These are phyloP conservation scores for Talaromyces thailandensis DNA, from an alignment of 495 filamentous ascomycete species.

Conservation along the genomic window DNA sequence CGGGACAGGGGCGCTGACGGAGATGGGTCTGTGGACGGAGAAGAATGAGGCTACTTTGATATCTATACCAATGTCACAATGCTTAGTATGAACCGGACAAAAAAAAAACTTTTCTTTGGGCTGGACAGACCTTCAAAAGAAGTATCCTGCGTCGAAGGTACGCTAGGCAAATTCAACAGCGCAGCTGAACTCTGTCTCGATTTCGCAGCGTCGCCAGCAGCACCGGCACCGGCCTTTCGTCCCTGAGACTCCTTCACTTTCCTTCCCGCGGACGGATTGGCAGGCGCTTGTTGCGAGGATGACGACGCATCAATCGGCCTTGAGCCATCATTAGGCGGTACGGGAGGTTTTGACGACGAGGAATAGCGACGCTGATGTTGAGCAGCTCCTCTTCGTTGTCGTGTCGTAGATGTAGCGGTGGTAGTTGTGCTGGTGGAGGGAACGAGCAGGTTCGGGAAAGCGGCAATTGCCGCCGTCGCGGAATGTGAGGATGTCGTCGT, in stretches of 20 bases:
- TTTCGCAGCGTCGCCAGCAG: background rate
- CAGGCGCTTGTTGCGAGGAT: slow-evolving; percentile 22
- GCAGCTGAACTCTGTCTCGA: slow-evolving; percentile 27
- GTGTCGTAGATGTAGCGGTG: slow-evolving; percentile 22
- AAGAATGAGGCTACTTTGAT: slow-evolving; percentile 87
- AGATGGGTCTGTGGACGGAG: slow-evolving; percentile 90
- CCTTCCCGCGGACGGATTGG: slow-evolving; percentile 30
- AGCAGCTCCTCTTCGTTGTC: slow-evolving; percentile 10
- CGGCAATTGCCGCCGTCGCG: background rate
- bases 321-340: slow-evolving; percentile 37
- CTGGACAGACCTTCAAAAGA: slow-evolving; percentile 55
- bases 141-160: slow-evolving; percentile 75
- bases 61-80: slow-evolving; percentile 41
- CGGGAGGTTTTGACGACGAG: slow-evolving; percentile 40
- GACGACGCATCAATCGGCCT: slow-evolving; percentile 30
- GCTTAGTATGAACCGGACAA: background rate
- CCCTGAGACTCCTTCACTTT: slow-evolving; percentile 23
- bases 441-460: slow-evolving; percentile 26
- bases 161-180: slow-evolving; percentile 61
- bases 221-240: background rate
- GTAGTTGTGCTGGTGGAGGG: slow-evolving; percentile 14
- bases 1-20: slow-evolving; percentile 71
- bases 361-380: slow-evolving; percentile 46
- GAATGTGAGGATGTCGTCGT: slow-evolving; percentile 19
- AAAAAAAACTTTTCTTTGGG: slow-evolving; percentile 8